Base-by-base conservation (phyloP, 768 basidiomycete species). In the Amanita jacksonii region DNA sequence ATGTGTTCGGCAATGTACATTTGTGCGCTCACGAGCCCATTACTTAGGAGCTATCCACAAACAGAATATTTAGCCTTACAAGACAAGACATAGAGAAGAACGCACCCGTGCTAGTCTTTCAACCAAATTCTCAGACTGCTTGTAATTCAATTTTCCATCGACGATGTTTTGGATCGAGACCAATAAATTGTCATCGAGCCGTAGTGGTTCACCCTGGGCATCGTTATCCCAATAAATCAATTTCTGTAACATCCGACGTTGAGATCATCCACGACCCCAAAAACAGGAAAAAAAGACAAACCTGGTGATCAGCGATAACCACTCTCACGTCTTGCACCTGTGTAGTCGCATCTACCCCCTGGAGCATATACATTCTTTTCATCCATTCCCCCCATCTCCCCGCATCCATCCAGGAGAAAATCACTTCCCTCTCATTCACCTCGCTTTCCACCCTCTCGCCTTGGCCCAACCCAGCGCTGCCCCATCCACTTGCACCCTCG, bases 341-440 rank as follows among this genome's bases (percentile, higher is more conserved):
- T 20, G n/a, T 31, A 3, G 52, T 52, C 3, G 44, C 41, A 10
- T 49, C 49, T 13, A 53, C 50, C 6, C 50, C 49, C 41, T 54
- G 66, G 52, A 91, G 66, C 22, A 82, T 81, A 63, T 97, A 98
- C 79, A 90, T 90, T 52, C 79, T 81, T 69, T 87, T 90, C 64
- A 94, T 66, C 92, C 92, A 97, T 40, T 74, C 79, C 19, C 62
- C 70, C 92, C 94, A 97, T 60, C 71, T 74, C 19, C 77, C 79
- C 2, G 68, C 75, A 55, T 99, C 89, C 77, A 96, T 91, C 82
- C 84, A 91, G 7, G 82, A 73, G 62, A 92, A 96, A 38, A 92
- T 75, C 0, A 94, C 81, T 33, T 78, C 73, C 27, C 72, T 62
- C 28, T 45, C 36, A 3, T 23, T 20, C 19, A 8, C n/a, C 19